Base-by-base conservation (phyloP, 164 flowering plant species). In the Liriodendron chinense region DNA sequence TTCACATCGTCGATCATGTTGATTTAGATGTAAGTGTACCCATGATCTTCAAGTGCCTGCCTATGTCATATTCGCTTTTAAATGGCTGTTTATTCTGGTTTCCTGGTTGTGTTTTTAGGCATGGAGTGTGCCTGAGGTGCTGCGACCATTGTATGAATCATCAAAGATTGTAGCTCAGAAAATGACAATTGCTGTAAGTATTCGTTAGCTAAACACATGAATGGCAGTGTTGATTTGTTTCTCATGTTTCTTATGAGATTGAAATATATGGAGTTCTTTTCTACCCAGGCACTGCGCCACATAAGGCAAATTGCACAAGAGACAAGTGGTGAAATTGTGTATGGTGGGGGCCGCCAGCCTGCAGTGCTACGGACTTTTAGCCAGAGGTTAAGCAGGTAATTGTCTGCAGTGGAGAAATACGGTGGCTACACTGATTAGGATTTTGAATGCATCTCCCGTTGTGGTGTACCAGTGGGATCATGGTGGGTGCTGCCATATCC, bases 1-100 rank as follows among this genome's bases (percentile, higher is more conserved):
- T 93, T 70, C 87, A 91, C 84, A 91, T 93, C 80, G 97, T 93
- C 47, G 93, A 93, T 87, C 98, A 93, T 75, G 76, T 92, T 70
- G 91, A 93, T 73, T 79, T 93, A 65, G 93, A 91, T 81, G 98
- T 93, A 57, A 85, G 88, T 14, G 20, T 50, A 22, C 21, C 12
- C 63, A 22, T 70, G 62, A 50, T 49, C 1, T 26, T 49, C 9
- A 34, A 34, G 43, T 26, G 23, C 20, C 20, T 47, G 18, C n/a
- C 24, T 21, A 7, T 71, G 49, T 73, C 23, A 12, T 72, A 13
- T 14, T 59, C n/a, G 13, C 74, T n/a, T 53, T 57, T n/a, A 57
- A 72, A 59, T 21, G 14, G 22, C n/a, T 48, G 8, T 21, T 9
- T 16, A 18, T 20, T 8, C n/a, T 74, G 26, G 9, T 8, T 25